Conservation (phyloP, 164 flowering plant genomes). For the Vitis rupestris region DNA sequence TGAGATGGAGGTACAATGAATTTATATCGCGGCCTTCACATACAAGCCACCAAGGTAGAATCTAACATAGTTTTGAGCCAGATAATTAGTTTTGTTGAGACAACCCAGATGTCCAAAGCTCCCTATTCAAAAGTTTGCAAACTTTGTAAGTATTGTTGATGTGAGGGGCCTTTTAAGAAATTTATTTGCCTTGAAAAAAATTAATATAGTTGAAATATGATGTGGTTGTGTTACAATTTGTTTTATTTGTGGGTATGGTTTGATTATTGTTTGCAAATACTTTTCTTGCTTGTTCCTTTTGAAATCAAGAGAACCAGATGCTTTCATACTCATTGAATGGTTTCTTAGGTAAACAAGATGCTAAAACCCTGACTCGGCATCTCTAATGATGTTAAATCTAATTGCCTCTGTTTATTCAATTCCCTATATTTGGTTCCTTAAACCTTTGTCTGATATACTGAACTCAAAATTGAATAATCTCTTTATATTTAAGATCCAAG, state of each 20-base stretch:
- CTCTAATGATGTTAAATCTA: neutral
- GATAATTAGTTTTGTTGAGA: conserved; percentile 90
- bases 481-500: too few species aligned
- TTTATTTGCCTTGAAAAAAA: too few species aligned
- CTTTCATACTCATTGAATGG: neutral
- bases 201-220: neutral
- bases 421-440: too few species aligned
- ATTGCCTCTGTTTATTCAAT: neutral
- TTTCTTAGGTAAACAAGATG: neutral
- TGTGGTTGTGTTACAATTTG: neutral
- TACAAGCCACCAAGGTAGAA: conserved; percentile 90
- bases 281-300: too few species aligned
- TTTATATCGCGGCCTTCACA: conserved; percentile 79
- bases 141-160: conserved; percentile 63
- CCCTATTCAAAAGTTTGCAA: conserved; percentile 99
- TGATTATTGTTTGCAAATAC: neutral
- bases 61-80: conserved; percentile 87
- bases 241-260: too few species aligned
- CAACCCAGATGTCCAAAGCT: conserved; percentile 99
- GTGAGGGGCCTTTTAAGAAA: neutral
- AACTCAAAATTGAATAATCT: too few species aligned
- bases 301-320: neutral
- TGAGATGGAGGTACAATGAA: conserved; percentile 86
- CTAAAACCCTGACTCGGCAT: neutral
- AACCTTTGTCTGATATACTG: too few species aligned